Conservation (phyloP, 495 filamentous ascomycete genomes). For the Aspergillus affinis region DNA sequence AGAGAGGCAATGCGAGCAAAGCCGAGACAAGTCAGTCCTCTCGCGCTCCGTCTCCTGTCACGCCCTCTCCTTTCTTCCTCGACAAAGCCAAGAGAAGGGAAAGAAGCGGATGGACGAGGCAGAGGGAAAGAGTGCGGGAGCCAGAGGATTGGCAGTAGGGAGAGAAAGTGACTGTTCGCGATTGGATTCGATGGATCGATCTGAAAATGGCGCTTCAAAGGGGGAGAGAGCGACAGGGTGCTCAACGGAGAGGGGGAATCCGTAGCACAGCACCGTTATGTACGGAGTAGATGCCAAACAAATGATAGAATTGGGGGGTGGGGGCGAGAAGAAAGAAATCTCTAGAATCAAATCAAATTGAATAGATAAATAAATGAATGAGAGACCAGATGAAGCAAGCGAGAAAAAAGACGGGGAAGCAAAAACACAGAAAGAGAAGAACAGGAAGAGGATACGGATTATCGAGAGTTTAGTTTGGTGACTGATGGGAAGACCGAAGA, state of each 20-base stretch:
- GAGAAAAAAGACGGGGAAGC: background rate
- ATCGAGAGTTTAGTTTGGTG: background rate
- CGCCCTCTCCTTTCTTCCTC: conserved; percentile 2
- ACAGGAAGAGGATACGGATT: background rate
- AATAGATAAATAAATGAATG: background rate
- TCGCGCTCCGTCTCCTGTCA: conserved; percentile 3
- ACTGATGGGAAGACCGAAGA: background rate
- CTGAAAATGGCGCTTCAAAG: background rate
- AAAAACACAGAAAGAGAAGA: background rate
- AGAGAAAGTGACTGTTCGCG: background rate
- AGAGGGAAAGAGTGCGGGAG: background rate
- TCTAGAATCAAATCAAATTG: background rate
- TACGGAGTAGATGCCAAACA: background rate
- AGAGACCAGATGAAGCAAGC: background rate
- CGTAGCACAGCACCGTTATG: background rate
- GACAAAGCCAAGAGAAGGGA: conserved; percentile 4
- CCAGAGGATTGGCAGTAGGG: background rate
- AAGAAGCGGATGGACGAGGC: conserved; percentile 1
- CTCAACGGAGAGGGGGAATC: background rate
- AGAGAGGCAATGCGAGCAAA: background rate
- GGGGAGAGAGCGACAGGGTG: background rate
- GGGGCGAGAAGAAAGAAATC: background rate
- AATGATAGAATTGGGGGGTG: background rate
- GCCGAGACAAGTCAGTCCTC: background rate
- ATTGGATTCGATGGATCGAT: background rate